Conservation (phyloP, 306 rosid genomes). For the Carpinus viminea region DNA sequence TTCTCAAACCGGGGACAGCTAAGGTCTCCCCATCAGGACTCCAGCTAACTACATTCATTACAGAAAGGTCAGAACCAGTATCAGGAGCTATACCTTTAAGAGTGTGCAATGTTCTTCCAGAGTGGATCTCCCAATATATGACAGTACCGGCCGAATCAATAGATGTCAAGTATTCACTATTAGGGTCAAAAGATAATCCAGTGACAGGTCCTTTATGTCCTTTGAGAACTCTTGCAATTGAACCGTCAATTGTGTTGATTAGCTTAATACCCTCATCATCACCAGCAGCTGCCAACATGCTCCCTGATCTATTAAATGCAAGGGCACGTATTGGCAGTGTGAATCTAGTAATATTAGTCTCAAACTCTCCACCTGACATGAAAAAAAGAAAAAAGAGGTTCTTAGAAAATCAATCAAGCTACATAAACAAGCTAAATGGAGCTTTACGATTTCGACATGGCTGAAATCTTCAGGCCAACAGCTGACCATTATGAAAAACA, state of each 20-base stretch:
- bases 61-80: constrained; percentile 57
- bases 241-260: constrained; percentile 84
- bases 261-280: constrained; percentile 97
- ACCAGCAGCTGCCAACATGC: constrained; percentile 91
- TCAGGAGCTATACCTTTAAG: constrained; percentile 82
- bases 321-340: constrained; percentile 86
- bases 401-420: not conserved
- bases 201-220: constrained; percentile 85
- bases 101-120: constrained; percentile 67
- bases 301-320: constrained; percentile 84
- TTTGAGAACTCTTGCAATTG: constrained; percentile 91
- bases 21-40: constrained; percentile 92
- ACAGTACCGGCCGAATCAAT: constrained; percentile 81
- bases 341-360: constrained; percentile 90
- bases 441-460: no score
- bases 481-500: not conserved
- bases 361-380: constrained; percentile 80
- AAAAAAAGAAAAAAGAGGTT: not conserved
- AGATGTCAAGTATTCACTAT: constrained; percentile 85
- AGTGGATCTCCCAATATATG: constrained; percentile 79
- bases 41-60: constrained; percentile 80
- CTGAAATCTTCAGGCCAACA: not conserved
- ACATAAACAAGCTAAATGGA: not conserved
- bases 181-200: constrained; percentile 83
- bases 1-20: constrained; percentile 83